Conservation (phyloP, 441 rosid species). For the Populus trichocarpa region DNA sequence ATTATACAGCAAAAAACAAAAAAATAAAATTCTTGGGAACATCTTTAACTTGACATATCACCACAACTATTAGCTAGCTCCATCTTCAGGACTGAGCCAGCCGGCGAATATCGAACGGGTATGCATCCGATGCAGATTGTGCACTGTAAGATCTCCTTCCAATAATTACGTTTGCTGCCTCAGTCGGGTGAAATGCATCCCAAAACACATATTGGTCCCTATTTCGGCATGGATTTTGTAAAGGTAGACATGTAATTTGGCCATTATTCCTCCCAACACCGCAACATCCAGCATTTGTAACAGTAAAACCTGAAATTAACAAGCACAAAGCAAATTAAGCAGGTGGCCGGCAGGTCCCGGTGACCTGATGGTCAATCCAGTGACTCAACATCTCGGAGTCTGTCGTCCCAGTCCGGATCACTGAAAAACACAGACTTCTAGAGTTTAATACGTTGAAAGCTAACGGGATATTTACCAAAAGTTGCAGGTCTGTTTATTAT, state of each 20-base stretch:
- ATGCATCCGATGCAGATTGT: slow-evolving; percentile 53
- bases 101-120: slow-evolving; percentile 67
- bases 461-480: slow-evolving; percentile 3
- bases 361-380: no score
- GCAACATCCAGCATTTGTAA: slow-evolving; percentile 77
- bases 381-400: no score
- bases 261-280: slow-evolving; percentile 95
- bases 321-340: background rate
- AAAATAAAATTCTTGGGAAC: background rate
- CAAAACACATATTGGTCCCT: slow-evolving; percentile 66
- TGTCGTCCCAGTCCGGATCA: no score
- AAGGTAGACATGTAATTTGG: slow-evolving; percentile 75
- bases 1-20: background rate
- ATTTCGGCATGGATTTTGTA: slow-evolving; percentile 64
- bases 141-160: slow-evolving; percentile 74
- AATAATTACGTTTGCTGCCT: slow-evolving; percentile 56
- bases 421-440: no score
- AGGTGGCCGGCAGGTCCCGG: no score
- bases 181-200: slow-evolving; percentile 90
- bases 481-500: slow-evolving; percentile 45
- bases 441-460: no score
- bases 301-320: slow-evolving; percentile 50
- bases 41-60: background rate
- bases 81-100: slow-evolving; percentile 51
- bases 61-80: background rate